A percentile compares a stretch with the other conserved stretches of the same genome.
Conservation (phyloP, 2,329 filamentous ascomycete genomes). For the Parastagonospora avenae region DNA sequence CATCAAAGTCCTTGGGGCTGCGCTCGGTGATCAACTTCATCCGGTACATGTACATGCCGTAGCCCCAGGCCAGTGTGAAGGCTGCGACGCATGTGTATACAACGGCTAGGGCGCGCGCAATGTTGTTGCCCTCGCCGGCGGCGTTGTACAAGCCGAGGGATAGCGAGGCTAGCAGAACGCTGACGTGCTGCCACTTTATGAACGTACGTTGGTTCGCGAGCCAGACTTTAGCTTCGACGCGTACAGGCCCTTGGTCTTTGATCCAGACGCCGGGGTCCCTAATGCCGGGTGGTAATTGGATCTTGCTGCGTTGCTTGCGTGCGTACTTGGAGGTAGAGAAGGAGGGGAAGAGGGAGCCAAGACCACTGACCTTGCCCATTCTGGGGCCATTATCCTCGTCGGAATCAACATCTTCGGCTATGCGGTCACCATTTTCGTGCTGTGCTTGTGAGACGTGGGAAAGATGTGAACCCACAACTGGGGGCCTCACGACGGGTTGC, state of each 20-base stretch:
- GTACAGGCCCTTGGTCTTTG: slow-evolving; percentile 90
- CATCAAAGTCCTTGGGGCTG: slow-evolving; percentile 93
- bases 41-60: slow-evolving; percentile 76
- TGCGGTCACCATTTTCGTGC: slow-evolving; percentile 41
- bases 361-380: slow-evolving; percentile 48
- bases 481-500: slow-evolving; percentile 21
- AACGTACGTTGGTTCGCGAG: slow-evolving; percentile 98
- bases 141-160: slow-evolving; percentile 88
- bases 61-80: slow-evolving; percentile 88
- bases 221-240: slow-evolving; percentile 98
- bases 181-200: slow-evolving; percentile 98
- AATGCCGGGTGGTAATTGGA: slow-evolving; percentile 81
- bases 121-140: slow-evolving; percentile 72
- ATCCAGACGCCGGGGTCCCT: slow-evolving; percentile 83
- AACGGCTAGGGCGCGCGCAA: slow-evolving; percentile 79
- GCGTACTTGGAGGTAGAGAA: slow-evolving; percentile 78
- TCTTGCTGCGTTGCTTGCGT: slow-evolving; percentile 53
- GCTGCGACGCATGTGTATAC: slow-evolving; percentile 81
- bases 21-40: slow-evolving; percentile 79
- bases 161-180: slow-evolving; percentile 81
- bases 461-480: slow-evolving; percentile 21
- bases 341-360: slow-evolving; percentile 77
- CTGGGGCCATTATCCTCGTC: slow-evolving; percentile 54
- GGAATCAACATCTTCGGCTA: slow-evolving; percentile 54
- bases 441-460: slow-evolving; percentile 17